These are phyloP conservation scores for Moniliophthora roreri DNA, from an alignment of 1,284 basidiomycete genomes.

Conservation along the genomic window DNA sequence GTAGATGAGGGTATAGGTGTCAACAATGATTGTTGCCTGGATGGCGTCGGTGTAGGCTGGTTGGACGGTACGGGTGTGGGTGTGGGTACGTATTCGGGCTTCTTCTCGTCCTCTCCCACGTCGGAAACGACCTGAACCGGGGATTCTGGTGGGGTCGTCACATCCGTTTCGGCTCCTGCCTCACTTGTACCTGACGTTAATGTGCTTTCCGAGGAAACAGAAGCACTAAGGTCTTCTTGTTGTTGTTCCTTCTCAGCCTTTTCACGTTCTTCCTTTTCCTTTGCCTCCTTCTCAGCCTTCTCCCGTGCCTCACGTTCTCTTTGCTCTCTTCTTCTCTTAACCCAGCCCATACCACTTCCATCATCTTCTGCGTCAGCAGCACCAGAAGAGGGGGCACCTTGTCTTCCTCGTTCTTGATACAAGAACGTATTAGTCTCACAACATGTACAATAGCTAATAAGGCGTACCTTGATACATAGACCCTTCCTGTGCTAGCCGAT, in stretches of 20 bases:
- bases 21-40: too few species aligned
- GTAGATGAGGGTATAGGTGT: background rate
- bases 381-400: slow-evolving; percentile 16
- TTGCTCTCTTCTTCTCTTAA: slow-evolving; percentile 56
- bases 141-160: background rate
- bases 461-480: too few species aligned
- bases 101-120: too few species aligned
- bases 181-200: background rate
- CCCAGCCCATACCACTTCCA: slow-evolving; percentile 75
- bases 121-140: too few species aligned
- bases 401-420: slow-evolving; percentile 19
- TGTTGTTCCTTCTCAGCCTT: slow-evolving; percentile 23
- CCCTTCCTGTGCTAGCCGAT: slow-evolving; percentile 28
- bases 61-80: too few species aligned
- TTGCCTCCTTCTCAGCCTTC: slow-evolving; percentile 52
- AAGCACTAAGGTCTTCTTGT: slow-evolving; percentile 14
- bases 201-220: background rate
- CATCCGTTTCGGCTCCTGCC: too few species aligned
- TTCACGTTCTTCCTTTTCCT: slow-evolving; percentile 17
- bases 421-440: too few species aligned
- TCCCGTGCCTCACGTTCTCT: slow-evolving; percentile 53
- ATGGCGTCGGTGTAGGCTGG: background rate
- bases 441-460: too few species aligned
- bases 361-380: slow-evolving; percentile 56
- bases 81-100: too few species aligned